Percentiles rank a stretch among this genome's conserved stretches.
phyloP scores from a whole-genome alignment of 2,329 filamentous ascomycete species.

The Sporothrix pallida region DNA sequence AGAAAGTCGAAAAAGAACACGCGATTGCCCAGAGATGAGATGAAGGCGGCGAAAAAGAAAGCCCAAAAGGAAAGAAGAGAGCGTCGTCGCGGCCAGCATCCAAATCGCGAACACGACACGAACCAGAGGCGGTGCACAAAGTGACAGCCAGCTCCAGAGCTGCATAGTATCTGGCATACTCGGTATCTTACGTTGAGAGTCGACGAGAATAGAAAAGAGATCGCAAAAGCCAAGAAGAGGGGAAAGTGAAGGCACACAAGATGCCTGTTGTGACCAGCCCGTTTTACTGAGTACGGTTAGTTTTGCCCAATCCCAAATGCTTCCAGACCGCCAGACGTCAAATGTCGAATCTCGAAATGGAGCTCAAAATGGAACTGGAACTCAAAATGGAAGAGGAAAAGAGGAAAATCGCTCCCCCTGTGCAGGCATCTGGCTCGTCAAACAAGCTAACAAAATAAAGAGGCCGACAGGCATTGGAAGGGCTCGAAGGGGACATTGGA shows the following conservation, averaged over 20 bases:
- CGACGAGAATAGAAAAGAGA: not conserved
- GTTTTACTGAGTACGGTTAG: not conserved
- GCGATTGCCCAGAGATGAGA: too few relatives aligned
- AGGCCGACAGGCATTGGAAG: slow-evolving; percentile 1
- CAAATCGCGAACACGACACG: slow-evolving; percentile 9
- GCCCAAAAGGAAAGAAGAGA: not conserved
- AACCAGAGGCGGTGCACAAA: not conserved
- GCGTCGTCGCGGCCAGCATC: too few relatives aligned
- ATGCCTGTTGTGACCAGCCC: not conserved
- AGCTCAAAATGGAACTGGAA: not conserved
- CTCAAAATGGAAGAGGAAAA: not conserved
- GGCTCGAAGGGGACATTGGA: too few relatives aligned
- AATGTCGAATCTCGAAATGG: too few relatives aligned
- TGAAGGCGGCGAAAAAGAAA: not conserved
- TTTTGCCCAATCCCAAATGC: not conserved
- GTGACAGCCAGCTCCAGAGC: not conserved
- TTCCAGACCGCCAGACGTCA: not conserved
- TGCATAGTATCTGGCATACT: too few relatives aligned
- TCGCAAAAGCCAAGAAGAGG: not conserved
- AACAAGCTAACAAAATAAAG: not conserved
- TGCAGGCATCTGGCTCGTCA: slow-evolving; percentile 1
- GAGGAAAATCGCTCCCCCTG: slow-evolving; percentile 1
- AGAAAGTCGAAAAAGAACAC: not conserved
- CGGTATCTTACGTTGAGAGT: not conserved
- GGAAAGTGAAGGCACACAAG: not conserved